Percentiles rank a stretch among this genome's conserved stretches.
These are phyloP conservation scores for Salix caprea DNA, from an alignment of 345 rosid species.

Conservation along the genomic window DNA sequence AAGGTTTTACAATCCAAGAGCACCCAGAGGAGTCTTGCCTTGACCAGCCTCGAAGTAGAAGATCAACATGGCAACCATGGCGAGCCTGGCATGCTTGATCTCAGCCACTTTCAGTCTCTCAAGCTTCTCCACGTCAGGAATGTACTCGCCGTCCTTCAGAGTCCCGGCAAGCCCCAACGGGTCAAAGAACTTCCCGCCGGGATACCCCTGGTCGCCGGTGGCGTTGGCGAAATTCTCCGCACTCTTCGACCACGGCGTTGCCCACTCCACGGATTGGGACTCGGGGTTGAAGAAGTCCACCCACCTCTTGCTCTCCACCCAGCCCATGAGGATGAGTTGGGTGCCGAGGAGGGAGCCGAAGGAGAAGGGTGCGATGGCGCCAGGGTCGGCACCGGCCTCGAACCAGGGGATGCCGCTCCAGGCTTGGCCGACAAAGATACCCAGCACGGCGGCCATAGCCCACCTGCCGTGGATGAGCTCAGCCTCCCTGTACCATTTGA, in stretches of 20 bases:
- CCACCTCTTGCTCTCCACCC: conserved; percentile 99
- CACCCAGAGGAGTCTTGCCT: conserved; percentile 95
- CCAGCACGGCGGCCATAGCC: conserved; percentile 91
- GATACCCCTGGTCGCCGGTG: conserved; percentile 95
- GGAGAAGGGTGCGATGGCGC: conserved; percentile 84
- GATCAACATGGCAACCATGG: conserved; percentile 90
- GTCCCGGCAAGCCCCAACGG: conserved; percentile 78
- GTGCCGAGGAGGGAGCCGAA: conserved; percentile 84
- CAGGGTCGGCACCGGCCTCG: conserved; percentile 91
- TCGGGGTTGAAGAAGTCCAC: conserved; percentile 96
- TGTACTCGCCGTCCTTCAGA: conserved; percentile 53
- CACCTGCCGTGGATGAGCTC: conserved; percentile 97
- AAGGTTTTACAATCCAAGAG: conserved; percentile 66
- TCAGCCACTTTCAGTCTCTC: conserved; percentile 90
- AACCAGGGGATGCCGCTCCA: conserved; percentile 99
- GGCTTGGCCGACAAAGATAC: conserved; percentile 88
- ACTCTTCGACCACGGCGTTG: conserved; percentile 90
- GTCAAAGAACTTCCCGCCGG: conserved; percentile 94
- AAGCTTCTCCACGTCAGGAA: conserved; percentile 74
- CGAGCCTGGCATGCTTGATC: conserved; percentile 93
- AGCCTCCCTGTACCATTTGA: conserved; percentile 96
- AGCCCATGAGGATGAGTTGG: conserved; percentile 92
- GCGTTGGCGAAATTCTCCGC: conserved; percentile 82
- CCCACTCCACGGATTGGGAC: conserved; percentile 95
- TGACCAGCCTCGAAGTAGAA: conserved; percentile 97